These are phyloP conservation scores for Fraxinus ornus DNA, from an alignment of 305 asterid species.

Conservation along the genomic window DNA sequence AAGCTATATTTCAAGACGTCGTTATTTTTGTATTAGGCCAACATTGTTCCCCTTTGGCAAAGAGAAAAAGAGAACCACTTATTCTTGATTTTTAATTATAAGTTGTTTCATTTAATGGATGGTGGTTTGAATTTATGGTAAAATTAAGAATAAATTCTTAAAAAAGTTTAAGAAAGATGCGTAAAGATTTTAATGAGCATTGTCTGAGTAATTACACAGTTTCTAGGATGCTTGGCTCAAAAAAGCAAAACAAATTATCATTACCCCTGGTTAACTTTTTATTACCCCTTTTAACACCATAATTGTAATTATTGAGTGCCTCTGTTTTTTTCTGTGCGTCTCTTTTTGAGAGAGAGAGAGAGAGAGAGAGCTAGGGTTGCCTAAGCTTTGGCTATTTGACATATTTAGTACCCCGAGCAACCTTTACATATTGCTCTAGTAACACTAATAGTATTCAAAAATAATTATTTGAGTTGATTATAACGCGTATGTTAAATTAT, in stretches of 20 bases:
- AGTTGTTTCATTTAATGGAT: background rate
- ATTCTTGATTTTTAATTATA: background rate
- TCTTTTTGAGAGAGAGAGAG: background rate
- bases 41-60: background rate
- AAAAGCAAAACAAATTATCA: constrained; percentile 54
- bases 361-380: background rate
- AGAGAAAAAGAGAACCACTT: background rate
- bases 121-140: background rate
- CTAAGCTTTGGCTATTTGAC: background rate
- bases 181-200: constrained; percentile 34
- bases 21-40: no score
- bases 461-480: background rate
- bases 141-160: background rate
- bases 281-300: constrained; percentile 33
- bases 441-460: background rate
- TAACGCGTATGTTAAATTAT: background rate
- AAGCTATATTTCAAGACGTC: no score
- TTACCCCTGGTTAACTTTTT: constrained; percentile 44
- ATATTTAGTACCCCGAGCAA: background rate
- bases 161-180: constrained; percentile 18
- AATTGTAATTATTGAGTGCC: constrained; percentile 33
- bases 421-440: background rate
- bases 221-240: constrained; percentile 43
- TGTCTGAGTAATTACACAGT: constrained; percentile 33
- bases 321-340: background rate